Percentiles rank a stretch among this genome's conserved stretches.
These are phyloP conservation scores for Catenaria anguillulae DNA, from an alignment of 371 early-diverging fungal genomes.

Conservation along the genomic window DNA sequence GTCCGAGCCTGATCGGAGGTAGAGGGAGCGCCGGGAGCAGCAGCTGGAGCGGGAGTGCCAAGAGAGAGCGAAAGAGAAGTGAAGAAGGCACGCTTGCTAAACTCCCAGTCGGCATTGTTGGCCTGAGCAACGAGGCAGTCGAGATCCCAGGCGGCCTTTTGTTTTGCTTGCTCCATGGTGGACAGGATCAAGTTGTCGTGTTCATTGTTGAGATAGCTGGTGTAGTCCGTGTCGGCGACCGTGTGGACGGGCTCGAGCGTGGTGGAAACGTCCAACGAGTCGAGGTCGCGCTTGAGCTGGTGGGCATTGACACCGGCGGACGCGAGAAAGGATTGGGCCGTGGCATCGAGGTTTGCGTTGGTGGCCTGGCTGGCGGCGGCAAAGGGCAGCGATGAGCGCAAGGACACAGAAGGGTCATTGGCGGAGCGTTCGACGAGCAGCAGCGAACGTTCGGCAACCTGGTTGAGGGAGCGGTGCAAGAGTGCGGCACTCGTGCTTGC, in stretches of 20 bases:
- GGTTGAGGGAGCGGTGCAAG: not conserved
- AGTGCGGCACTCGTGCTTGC: too few relatives aligned
- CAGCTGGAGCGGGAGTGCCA: not conserved
- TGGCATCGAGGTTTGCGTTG: not conserved
- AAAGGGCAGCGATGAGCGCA: not conserved
- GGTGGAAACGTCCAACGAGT: conserved; percentile 41
- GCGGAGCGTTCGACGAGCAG: not conserved
- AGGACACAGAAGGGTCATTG: too few relatives aligned
- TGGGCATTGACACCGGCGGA: conserved; percentile 58
- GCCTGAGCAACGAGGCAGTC: conserved; percentile 30
- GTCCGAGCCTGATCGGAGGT: not conserved
- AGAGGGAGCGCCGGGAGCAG: not conserved
- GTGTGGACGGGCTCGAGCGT: conserved; percentile 48
- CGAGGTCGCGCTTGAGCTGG: conserved; percentile 33
- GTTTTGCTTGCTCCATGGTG: conserved; percentile 51
- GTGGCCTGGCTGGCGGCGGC: not conserved
- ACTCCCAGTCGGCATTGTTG: conserved; percentile 48
- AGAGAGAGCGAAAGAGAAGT: not conserved
- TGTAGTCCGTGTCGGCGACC: conserved; percentile 65
- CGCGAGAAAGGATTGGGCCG: conserved; percentile 44
- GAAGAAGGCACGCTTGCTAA: conserved; percentile 23
- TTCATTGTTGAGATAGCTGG: conserved; percentile 40
- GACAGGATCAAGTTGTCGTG: conserved; percentile 51
- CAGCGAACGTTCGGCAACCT: not conserved
- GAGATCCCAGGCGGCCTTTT: conserved; percentile 33